Percentiles rank a stretch among this genome's conserved stretches.
Conservation (phyloP, 139 green algal species). For the Auxenochlorella pyrenoidosa region DNA sequence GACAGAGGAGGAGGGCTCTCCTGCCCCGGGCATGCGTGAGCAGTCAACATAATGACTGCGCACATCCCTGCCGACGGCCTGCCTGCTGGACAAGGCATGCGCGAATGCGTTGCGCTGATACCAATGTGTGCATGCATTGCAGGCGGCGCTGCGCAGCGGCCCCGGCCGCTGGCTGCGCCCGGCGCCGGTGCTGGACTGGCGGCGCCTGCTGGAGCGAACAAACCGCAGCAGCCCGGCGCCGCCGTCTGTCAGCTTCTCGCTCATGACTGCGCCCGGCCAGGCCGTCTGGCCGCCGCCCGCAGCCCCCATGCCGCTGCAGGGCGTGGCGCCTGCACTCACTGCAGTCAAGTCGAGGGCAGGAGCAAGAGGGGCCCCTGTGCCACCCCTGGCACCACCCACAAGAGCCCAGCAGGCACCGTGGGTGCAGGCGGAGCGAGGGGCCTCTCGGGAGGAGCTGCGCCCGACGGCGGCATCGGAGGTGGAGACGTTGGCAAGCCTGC, state of each 20-base stretch:
- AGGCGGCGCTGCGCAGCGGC: slow-evolving; percentile 14
- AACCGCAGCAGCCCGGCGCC: not conserved
- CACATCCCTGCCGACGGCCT: no score
- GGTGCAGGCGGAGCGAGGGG: no score
- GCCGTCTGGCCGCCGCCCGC: slow-evolving; percentile 15
- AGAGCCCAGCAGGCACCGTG: not conserved
- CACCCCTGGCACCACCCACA: no score
- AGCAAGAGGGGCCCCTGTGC: no score
- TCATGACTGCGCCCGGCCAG: not conserved
- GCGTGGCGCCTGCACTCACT: not conserved
- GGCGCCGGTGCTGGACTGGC: slow-evolving; percentile 30
- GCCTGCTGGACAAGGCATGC: no score
- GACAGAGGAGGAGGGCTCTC: no score
- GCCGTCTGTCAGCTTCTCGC: not conserved
- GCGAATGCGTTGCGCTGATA: no score
- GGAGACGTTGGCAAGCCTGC: not conserved
- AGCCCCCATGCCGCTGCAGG: not conserved
- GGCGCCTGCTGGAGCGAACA: slow-evolving; percentile 17
- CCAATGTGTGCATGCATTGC: not conserved
- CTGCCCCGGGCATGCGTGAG: no score
- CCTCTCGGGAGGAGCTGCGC: not conserved
- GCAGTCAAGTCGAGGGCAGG: not conserved
- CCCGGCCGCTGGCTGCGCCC: slow-evolving; percentile 28
- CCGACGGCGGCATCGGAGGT: not conserved
- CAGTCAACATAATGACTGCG: no score